A percentile compares a stretch with the other conserved stretches of the same genome.
These are phyloP conservation scores for Terana coerulea DNA, from an alignment of 768 basidiomycete genomes.

Conservation along the genomic window DNA sequence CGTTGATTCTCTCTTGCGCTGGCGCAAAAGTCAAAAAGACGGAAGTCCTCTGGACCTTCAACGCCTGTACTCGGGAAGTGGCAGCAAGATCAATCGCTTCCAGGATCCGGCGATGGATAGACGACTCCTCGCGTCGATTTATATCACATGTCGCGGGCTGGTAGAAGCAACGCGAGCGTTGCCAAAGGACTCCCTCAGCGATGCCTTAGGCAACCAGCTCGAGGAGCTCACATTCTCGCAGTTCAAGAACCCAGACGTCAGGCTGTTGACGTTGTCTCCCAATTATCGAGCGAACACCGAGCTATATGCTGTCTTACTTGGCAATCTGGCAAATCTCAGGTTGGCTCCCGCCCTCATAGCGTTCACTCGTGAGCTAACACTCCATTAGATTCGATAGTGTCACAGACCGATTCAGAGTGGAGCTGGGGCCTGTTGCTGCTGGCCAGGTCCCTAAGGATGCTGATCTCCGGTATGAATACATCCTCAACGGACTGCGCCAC, in stretches of 20 bases:
- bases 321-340: constrained; percentile 79
- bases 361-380: not conserved
- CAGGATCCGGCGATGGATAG: constrained; percentile 60
- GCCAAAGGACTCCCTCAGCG: constrained; percentile 74
- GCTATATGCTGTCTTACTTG: constrained; percentile 79
- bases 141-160: constrained; percentile 86
- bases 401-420: constrained; percentile 85
- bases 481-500: constrained; percentile 77
- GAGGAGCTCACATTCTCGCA: constrained; percentile 89
- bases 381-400: constrained; percentile 75
- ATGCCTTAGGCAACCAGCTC: constrained; percentile 72
- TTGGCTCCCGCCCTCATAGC: too few species aligned
- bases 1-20: constrained; percentile 82
- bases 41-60: constrained; percentile 47
- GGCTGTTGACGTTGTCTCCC: constrained; percentile 58
- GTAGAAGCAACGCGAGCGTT: constrained; percentile 71
- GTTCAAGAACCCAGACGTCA: constrained; percentile 67
- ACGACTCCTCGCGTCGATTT: constrained; percentile 79
- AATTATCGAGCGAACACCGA: constrained; percentile 83
- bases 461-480: constrained; percentile 79
- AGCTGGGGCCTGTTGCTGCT: constrained; percentile 69
- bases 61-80: constrained; percentile 38
- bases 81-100: constrained; percentile 32
- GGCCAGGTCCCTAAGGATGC: constrained; percentile 76
- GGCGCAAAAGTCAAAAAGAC: constrained; percentile 77